Base-by-base conservation (phyloP, 1,284 basidiomycete species). In the Cryptococcus sp. region DNA sequence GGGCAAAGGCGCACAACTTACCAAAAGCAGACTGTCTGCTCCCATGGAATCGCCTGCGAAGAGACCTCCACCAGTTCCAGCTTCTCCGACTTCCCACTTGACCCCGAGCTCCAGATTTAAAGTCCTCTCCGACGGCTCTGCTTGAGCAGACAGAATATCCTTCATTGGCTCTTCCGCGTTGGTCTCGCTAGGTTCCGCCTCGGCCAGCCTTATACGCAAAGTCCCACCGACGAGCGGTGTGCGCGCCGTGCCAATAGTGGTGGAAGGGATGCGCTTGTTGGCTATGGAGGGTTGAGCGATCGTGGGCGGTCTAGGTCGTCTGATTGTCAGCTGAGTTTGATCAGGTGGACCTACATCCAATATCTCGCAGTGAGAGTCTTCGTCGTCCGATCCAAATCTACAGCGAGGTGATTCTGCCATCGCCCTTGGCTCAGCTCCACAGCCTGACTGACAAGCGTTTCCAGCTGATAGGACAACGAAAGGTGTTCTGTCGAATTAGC, bases 41-140 rank as follows among this genome's bases (percentile, higher is more conserved):
- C 69, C 63, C 61, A 67, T 62, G 4, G 48, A 44, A 25, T 67
- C 63, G 1, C 65, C 65, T 1, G 46, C 49, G 47, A 59, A 65
- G 24, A 66, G 34, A 3, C 64, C 64, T 4, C 59, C 62, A 11
- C 65, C 68, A 9, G 51, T 53, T 7, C 68, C 66, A 0, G 52
- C 54, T 41, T 71, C 69, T 3, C 65, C 68, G 9, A 68, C 56
- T 44, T 66, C 58, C 69, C 69, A 71, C 39, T 59, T 59, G 26
- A 68, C 53, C 0, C 40, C 50, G 22, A 71, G 46, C 26, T 50
- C 57, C 5, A 69, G 42, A 4, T 53, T 49, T 32, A 69, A 33
- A 0, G 60, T 40, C 12, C 67, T 50, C 23, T 69, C 67, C 16
- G 25, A 48, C 1, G 66, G 50, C 33, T 28, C 35, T 22, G 45